Conservation (phyloP, 2,329 filamentous ascomycete species). For the Xylaria multiplex region DNA sequence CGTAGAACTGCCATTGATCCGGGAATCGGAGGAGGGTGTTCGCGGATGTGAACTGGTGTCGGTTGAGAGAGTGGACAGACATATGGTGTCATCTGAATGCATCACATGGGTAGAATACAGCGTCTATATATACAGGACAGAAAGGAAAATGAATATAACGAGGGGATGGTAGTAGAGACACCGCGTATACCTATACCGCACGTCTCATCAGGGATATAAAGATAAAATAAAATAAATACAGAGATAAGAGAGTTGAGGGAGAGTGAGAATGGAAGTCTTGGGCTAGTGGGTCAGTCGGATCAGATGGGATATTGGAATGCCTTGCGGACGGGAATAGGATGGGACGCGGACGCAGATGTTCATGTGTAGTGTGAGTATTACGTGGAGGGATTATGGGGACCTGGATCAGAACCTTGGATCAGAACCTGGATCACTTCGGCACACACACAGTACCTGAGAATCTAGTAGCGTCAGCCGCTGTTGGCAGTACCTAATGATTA, state of each 20-base stretch:
- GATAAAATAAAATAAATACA: not conserved
- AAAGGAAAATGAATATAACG: slow-evolving; percentile 7
- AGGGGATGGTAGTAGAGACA: slow-evolving; percentile 9
- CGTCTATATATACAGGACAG: not conserved
- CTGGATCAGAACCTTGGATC: no score
- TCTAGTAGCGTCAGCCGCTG: no score
- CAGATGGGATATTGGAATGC: not conserved
- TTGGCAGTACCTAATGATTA: no score
- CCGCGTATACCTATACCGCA: not conserved
- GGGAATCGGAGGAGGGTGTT: slow-evolving; percentile 41
- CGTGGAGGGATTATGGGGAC: no score
- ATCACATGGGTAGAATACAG: slow-evolving; percentile 33
- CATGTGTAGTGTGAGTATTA: not conserved
- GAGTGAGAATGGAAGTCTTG: slow-evolving; percentile 7
- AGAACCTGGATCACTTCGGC: no score
- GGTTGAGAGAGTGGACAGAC: slow-evolving; percentile 43
- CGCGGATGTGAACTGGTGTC: slow-evolving; percentile 35
- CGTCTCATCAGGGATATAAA: not conserved
- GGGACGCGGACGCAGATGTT: not conserved
- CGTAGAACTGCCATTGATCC: slow-evolving; percentile 39
- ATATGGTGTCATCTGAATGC: slow-evolving; percentile 43
- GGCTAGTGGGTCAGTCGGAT: slow-evolving; percentile 11
- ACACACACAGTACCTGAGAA: no score
- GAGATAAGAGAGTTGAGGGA: not conserved
- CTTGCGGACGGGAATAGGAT: no score